Percentiles rank a stretch among this genome's conserved stretches.
These are phyloP conservation scores for Castanospermum australe DNA, from an alignment of 306 rosid genomes.

Conservation along the genomic window DNA sequence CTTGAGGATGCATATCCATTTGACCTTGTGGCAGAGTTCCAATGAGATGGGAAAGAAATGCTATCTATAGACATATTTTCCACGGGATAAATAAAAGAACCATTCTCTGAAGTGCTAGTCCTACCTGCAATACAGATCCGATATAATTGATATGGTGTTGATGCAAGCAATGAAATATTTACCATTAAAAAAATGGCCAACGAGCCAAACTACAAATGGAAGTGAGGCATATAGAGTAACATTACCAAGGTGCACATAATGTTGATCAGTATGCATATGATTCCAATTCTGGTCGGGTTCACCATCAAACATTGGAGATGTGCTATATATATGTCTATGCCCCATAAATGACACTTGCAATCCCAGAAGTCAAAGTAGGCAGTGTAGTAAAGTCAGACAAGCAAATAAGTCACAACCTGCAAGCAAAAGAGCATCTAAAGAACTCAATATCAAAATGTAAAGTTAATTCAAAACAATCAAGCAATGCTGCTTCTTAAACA, in stretches of 20 bases:
- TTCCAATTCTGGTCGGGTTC: constrained; percentile 83
- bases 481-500: background rate
- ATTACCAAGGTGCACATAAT: constrained; percentile 63
- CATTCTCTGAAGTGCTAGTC: constrained; percentile 58
- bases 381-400: constrained; percentile 9
- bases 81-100: constrained; percentile 54
- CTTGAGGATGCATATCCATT: constrained; percentile 62
- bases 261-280: constrained; percentile 67
- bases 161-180: constrained; percentile 8
- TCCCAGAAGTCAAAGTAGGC: constrained; percentile 29
- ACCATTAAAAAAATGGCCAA: background rate
- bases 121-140: constrained; percentile 48
- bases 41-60: constrained; percentile 54
- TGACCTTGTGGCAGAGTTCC: constrained; percentile 62
- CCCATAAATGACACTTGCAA: constrained; percentile 59
- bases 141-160: constrained; percentile 15
- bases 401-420: constrained; percentile 42
- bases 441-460: constrained; percentile 14
- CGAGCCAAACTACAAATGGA: background rate
- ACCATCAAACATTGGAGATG: constrained; percentile 61
- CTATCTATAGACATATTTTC: constrained; percentile 63
- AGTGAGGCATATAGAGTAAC: constrained; percentile 28
- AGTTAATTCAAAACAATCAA: constrained; percentile 13
- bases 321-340: constrained; percentile 66
- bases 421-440: constrained; percentile 22